phyloP scores from a whole-genome alignment of 139 green algal species.

The Chlorella vulgaris region DNA sequence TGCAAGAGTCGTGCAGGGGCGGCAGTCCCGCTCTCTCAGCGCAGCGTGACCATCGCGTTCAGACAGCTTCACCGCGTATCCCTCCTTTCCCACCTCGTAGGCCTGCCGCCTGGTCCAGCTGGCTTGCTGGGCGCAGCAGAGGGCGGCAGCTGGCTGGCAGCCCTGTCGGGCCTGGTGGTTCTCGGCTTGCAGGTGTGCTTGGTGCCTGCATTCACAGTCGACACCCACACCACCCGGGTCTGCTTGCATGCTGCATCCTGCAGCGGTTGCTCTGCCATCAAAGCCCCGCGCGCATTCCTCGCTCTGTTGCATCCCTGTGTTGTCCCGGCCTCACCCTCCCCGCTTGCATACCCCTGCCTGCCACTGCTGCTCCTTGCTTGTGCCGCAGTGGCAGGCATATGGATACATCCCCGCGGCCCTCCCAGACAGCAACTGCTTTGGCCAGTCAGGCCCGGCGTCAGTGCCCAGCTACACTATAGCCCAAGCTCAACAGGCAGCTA shows the following conservation, averaged over 20 bases:
- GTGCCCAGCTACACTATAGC: background rate
- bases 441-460: constrained; percentile 3
- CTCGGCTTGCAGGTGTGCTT: constrained; percentile 44
- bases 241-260: no score
- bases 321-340: no score
- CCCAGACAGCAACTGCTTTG: constrained; percentile 54
- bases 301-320: no score
- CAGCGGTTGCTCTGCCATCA: no score
- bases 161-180: constrained; percentile 35
- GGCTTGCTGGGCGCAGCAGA: constrained; percentile 37
- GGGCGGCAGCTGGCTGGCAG: constrained; percentile 36
- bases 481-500: background rate
- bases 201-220: no score
- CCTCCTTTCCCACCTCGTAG: no score
- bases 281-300: no score
- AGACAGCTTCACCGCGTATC: no score
- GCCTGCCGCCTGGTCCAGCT: constrained; percentile 28
- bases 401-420: constrained; percentile 54
- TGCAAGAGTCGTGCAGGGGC: no score
- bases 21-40: no score
- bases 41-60: no score
- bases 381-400: constrained; percentile 25
- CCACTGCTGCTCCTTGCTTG: background rate
- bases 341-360: background rate
- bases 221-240: background rate